Conservation (phyloP, 2,329 filamentous ascomycete species). For the Stylonectria norvegica region DNA sequence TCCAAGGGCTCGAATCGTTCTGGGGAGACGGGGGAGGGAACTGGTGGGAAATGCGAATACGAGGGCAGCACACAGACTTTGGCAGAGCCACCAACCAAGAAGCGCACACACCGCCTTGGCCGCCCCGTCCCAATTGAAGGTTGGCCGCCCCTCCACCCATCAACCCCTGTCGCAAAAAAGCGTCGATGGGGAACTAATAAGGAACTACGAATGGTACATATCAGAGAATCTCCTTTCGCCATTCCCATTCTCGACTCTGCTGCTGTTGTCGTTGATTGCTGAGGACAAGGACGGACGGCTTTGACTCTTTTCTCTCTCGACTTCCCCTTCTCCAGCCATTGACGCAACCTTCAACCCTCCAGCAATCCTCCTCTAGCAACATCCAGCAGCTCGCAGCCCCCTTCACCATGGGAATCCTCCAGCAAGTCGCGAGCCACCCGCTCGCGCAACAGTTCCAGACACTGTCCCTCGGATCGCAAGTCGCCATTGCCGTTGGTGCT, state of each 20-base stretch:
- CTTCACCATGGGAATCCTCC: constrained; percentile 53
- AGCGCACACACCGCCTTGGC: constrained; percentile 1
- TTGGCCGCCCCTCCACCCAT: not conserved
- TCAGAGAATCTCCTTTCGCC: constrained; percentile 31
- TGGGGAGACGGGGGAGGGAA: not conserved
- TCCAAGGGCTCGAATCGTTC: too few relatives aligned
- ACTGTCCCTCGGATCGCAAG: constrained; percentile 47
- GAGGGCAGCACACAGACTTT: not conserved
- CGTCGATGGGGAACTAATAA: constrained; percentile 22
- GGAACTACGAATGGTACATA: constrained; percentile 27
- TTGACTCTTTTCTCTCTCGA: not conserved
- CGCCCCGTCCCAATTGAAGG: constrained; percentile 8
- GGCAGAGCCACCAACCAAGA: too few relatives aligned
- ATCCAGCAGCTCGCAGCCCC: constrained; percentile 3
- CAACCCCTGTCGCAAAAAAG: constrained; percentile 23
- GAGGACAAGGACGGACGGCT: not conserved
- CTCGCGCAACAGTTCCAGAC: constrained; percentile 48
- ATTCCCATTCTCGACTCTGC: not conserved
- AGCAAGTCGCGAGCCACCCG: constrained; percentile 48
- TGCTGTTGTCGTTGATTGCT: constrained; percentile 12
- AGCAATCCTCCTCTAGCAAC: constrained; percentile 4
- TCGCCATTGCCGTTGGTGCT: constrained; percentile 40
- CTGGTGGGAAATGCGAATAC: not conserved
- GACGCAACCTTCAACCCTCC: not conserved
- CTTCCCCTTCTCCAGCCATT: not conserved